Evolutionary conservation across 306 rosid genomes (phyloP), one percentile per base, ranked within the genome.

Genomic region (Lupinus albus): DNA sequence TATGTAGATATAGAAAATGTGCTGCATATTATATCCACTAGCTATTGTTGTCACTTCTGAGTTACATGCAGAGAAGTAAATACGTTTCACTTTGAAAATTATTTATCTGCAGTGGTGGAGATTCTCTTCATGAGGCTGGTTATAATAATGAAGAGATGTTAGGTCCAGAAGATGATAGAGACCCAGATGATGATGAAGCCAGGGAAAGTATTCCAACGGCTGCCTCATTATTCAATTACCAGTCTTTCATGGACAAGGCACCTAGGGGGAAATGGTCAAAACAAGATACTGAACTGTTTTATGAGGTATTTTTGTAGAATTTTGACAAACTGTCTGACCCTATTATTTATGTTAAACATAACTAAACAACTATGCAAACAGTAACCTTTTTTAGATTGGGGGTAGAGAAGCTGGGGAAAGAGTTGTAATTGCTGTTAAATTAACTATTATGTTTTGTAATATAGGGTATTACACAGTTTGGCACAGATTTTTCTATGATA

Each of bases 281-380:
- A 79, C 85, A 82, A 47, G 99, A 88, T 39, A 93, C 97, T 7
- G 84, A 84, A 75, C 80, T 78, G 79, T 90, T 93, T 68, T 90
- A 85, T 71, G 85, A 79, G 97, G 96, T 88, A 81, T 62, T 66
- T 67, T 69, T 67, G 39, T 18, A 8, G 64, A 72, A 36, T 45
- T 28, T 65, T 49, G 18, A 60, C 12, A 17, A 30, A 39, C 30
- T 73, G 60, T 61, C 59, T 61, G 61, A 8, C 51, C 12, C 45
- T 39, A 7, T 39, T 30, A 32, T 42, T 47, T 35, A 39, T 25
- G 30, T 25, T 25, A 42, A 55, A 50, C 61, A 46, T 59, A 74
- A 38, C 16, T 25, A 25, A 3, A 25, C 30, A 25, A 25, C 30
- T 25, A 25, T 25, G 30, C 30, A 25, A 25, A 25, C 4, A 1